Conservation (phyloP, 495 filamentous ascomycete genomes). For the Lasiosphaeris hirsuta region DNA sequence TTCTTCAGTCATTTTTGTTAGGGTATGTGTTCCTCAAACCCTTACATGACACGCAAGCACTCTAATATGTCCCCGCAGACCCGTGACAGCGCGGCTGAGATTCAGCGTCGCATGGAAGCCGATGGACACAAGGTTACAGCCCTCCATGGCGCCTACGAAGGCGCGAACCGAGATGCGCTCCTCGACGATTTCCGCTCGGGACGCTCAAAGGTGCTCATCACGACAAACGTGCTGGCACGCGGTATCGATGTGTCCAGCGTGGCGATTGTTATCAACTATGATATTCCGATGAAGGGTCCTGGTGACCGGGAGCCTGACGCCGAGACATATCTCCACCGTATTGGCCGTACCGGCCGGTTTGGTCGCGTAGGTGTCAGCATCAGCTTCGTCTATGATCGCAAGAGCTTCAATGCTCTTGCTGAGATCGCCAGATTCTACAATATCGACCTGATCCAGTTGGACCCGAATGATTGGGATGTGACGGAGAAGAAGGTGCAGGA, state of each 20-base stretch:
- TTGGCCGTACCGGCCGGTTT: conserved; percentile 94
- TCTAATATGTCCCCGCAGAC: conserved; percentile 51
- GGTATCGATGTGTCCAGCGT: conserved; percentile 97
- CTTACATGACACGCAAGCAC: not conserved
- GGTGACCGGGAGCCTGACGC: conserved; percentile 61
- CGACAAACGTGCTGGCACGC: conserved; percentile 94
- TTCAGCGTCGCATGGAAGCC: conserved; percentile 77
- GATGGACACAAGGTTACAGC: conserved; percentile 90
- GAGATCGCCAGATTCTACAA: conserved; percentile 69
- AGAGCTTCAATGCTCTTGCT: conserved; percentile 70
- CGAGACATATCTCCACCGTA: conserved; percentile 97
- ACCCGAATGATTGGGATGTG: conserved; percentile 73
- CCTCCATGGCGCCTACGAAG: conserved; percentile 82
- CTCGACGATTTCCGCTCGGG: conserved; percentile 86
- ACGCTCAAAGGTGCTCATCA: conserved; percentile 93
- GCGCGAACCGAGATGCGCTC: conserved; percentile 73
- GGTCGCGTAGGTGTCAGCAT: conserved; percentile 96
- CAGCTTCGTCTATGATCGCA: conserved; percentile 78
- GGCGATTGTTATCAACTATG: conserved; percentile 97
- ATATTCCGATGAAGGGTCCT: conserved; percentile 59
- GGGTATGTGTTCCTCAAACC: conserved; percentile 49
- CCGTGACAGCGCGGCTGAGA: conserved; percentile 73
- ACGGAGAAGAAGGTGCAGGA: conserved; percentile 79
- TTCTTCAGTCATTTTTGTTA: conserved; percentile 96
- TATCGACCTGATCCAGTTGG: conserved; percentile 51